A percentile compares a stretch with the other conserved stretches of the same genome.
These are phyloP conservation scores for Pichia sp. DNA, from an alignment of 1,139 yeast genomes.

Conservation along the genomic window DNA sequence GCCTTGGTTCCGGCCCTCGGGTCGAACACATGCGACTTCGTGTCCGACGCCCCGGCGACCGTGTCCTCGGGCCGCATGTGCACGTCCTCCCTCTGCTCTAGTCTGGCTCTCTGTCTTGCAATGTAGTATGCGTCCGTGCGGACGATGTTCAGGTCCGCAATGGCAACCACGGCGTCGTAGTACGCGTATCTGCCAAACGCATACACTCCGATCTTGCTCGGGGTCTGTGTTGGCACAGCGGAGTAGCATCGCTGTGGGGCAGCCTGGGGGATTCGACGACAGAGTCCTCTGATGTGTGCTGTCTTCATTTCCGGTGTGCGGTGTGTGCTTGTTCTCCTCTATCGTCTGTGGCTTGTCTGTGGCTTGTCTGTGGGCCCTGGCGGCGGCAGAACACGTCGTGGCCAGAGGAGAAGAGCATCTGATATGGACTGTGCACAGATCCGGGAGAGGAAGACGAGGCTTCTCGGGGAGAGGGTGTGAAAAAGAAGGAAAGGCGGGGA, in stretches of 20 bases:
- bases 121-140: conserved; percentile 18
- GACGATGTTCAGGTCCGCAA: conserved; percentile 14
- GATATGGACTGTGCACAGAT: too few relatives aligned
- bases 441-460: too few relatives aligned
- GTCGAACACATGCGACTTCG: conserved; percentile 21
- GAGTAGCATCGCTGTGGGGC: background rate
- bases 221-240: background rate
- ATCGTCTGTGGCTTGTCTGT: too few relatives aligned
- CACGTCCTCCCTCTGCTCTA: background rate
- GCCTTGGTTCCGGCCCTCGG: conserved; percentile 18
- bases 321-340: background rate
- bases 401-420: too few relatives aligned
- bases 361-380: too few relatives aligned
- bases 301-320: background rate
- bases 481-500: too few relatives aligned
- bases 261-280: background rate
- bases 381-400: too few relatives aligned
- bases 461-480: too few relatives aligned
- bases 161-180: conserved; percentile 13
- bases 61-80: background rate
- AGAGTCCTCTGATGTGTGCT: background rate
- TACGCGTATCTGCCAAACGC: conserved; percentile 15
- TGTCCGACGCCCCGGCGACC: background rate
- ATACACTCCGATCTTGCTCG: background rate
- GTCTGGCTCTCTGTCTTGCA: conserved; percentile 11